Conservation (phyloP, 306 rosid species). For the Prinsepia uniflora region DNA sequence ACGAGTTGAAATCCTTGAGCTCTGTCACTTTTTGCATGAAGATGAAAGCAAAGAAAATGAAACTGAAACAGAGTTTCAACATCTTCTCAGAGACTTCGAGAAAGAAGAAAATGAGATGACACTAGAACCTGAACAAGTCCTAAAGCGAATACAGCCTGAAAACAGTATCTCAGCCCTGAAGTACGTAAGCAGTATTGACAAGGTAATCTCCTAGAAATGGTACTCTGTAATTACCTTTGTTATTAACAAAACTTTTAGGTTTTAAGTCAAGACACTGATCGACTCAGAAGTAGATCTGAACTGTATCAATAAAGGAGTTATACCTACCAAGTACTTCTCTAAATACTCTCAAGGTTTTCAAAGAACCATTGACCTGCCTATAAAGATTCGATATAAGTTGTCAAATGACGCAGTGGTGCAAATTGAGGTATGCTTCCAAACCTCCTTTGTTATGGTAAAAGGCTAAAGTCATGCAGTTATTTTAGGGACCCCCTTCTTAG, state of each 20-base stretch:
- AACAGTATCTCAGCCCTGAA: neutral
- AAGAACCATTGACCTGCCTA: neutral
- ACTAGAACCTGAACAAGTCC: neutral
- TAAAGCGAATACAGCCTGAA: rapidly evolving
- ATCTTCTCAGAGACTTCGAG: no score
- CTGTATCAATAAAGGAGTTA: no score
- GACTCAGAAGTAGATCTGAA: neutral
- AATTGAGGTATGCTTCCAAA: neutral
- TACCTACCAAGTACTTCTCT: neutral
- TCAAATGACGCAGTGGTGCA: neutral
- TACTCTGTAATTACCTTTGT: neutral
- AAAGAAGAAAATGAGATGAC: no score
- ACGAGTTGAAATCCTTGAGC: neutral
- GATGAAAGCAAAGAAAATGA: no score
- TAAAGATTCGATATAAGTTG: no score
- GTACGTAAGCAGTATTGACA: neutral
- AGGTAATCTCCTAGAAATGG: neutral
- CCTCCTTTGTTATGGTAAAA: neutral
- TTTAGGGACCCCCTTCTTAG: neutral
- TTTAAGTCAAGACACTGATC: neutral
- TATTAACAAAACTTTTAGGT: neutral
- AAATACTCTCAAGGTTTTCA: neutral
- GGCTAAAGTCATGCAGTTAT: neutral
- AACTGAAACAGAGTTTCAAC: no score
- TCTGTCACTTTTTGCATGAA: neutral